phyloP scores from a whole-genome alignment of 2,329 filamentous ascomycete species.

The Capronia americana region DNA sequence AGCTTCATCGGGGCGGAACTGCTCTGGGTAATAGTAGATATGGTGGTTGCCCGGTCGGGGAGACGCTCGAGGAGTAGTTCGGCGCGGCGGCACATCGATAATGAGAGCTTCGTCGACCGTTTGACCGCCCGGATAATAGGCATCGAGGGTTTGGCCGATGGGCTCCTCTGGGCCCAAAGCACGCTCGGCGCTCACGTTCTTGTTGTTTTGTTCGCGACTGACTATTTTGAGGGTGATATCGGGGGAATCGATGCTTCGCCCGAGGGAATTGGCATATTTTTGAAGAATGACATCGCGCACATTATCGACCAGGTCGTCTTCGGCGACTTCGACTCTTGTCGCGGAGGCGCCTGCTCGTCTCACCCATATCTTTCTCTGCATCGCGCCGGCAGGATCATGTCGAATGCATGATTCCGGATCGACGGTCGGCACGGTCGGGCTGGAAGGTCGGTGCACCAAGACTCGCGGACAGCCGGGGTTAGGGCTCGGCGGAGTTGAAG shows the following conservation, averaged over 20 bases:
- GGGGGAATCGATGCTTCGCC: constrained; percentile 85
- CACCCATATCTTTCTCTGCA: constrained; percentile 85
- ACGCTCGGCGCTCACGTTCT: constrained; percentile 63
- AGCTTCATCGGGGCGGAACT: constrained; percentile 69
- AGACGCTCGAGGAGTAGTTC: constrained; percentile 78
- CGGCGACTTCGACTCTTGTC: constrained; percentile 81
- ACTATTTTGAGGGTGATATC: constrained; percentile 81
- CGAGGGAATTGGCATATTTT: constrained; percentile 93
- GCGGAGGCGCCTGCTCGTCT: constrained; percentile 83
- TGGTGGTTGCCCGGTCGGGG: constrained; percentile 63
- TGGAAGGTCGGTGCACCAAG: constrained; percentile 33
- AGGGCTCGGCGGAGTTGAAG: constrained; percentile 11
- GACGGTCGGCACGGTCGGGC: constrained; percentile 29
- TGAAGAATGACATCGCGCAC: constrained; percentile 88
- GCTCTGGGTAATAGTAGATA: constrained; percentile 64
- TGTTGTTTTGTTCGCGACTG: constrained; percentile 65
- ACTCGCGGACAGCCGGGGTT: constrained; percentile 20
- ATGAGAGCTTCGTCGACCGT: constrained; percentile 85
- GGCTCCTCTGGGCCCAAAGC: constrained; percentile 84
- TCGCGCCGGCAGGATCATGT: constrained; percentile 44
- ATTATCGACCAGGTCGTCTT: constrained; percentile 93
- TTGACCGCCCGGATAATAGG: constrained; percentile 86
- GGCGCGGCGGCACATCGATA: constrained; percentile 80
- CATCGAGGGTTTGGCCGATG: constrained; percentile 77
- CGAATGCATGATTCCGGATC: constrained; percentile 24